Conservation (phyloP, 2,329 filamentous ascomycete species). For the Tympanopsis confertula region DNA sequence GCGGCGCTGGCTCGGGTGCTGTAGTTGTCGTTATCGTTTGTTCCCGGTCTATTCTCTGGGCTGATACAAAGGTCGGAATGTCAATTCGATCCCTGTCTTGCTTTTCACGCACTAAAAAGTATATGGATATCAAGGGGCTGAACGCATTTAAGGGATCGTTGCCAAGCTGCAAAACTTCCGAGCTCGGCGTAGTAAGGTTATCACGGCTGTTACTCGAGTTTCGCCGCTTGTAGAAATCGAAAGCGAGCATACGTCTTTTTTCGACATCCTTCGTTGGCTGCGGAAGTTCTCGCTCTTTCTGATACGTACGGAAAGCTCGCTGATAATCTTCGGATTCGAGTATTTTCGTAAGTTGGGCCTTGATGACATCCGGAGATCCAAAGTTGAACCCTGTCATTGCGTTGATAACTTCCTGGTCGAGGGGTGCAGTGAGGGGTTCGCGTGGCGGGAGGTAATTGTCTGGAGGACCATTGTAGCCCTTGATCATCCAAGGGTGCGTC, state of each 20-base stretch:
- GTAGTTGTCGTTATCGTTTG: slow-evolving; percentile 31
- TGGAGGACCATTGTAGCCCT: slow-evolving; percentile 74
- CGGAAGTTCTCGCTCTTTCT: slow-evolving; percentile 51
- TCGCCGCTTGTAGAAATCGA: slow-evolving; percentile 91
- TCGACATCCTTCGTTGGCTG: slow-evolving; percentile 55
- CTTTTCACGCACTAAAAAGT: slow-evolving; percentile 90
- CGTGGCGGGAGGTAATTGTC: slow-evolving; percentile 79
- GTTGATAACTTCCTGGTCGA: slow-evolving; percentile 73
- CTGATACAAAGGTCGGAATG: slow-evolving; percentile 33
- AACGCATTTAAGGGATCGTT: slow-evolving; percentile 87
- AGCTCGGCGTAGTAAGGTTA: slow-evolving; percentile 72
- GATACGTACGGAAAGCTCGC: slow-evolving; percentile 61
- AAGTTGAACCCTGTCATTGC: slow-evolving; percentile 99
- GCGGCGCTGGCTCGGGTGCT: slow-evolving; percentile 63
- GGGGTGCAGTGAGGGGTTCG: slow-evolving; percentile 72
- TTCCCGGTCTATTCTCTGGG: slow-evolving; percentile 15
- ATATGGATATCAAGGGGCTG: slow-evolving; percentile 82
- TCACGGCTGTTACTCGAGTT: slow-evolving; percentile 84
- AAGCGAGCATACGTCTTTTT: slow-evolving; percentile 75
- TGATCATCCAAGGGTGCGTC: slow-evolving; percentile 89
- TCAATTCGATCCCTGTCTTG: slow-evolving; percentile 60
- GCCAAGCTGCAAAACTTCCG: slow-evolving; percentile 71
- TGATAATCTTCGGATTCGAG: slow-evolving; percentile 92
- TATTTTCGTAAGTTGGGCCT: slow-evolving; percentile 66
- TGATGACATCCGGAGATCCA: slow-evolving; percentile 74